Evolutionary conservation across 2,329 filamentous ascomycete species (phyloP).

Genomic region (Sclerotiophoma versabilis): DNA sequence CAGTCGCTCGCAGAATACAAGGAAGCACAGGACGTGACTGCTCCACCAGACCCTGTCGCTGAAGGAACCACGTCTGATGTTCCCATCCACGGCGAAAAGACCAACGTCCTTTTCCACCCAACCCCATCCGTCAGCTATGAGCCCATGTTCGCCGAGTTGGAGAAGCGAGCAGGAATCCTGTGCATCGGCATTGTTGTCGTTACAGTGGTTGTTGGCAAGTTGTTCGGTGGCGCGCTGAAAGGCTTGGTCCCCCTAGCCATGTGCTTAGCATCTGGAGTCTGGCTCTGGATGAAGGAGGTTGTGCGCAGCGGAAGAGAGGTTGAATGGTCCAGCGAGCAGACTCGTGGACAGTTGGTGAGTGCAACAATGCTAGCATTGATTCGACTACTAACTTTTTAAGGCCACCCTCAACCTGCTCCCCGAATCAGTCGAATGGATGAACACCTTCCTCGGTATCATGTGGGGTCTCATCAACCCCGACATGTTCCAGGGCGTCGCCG

Average conservation of each 20-base stretch:
- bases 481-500: slow-evolving; percentile 91
- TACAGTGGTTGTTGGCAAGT: slow-evolving; percentile 78
- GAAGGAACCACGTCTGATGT: slow-evolving; percentile 88
- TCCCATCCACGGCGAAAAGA: slow-evolving; percentile 95
- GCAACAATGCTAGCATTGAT: not conserved
- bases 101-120: slow-evolving; percentile 93
- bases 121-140: slow-evolving; percentile 90
- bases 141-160: slow-evolving; percentile 80
- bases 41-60: slow-evolving; percentile 85
- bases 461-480: slow-evolving; percentile 96
- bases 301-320: slow-evolving; percentile 80
- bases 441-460: slow-evolving; percentile 80
- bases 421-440: slow-evolving; percentile 93
- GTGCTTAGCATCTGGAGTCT: slow-evolving; percentile 79
- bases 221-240: slow-evolving; percentile 79
- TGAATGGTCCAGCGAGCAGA: slow-evolving; percentile 89
- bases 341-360: slow-evolving; percentile 76
- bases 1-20: slow-evolving; percentile 84
- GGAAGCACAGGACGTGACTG: slow-evolving; percentile 84
- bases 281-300: slow-evolving; percentile 88
- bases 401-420: slow-evolving; percentile 89
- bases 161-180: slow-evolving; percentile 75
- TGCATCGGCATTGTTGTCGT: slow-evolving; percentile 73
- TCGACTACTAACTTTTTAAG: slow-evolving; percentile 38
- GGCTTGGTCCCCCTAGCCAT: slow-evolving; percentile 77